Conservation (phyloP, 2,329 filamentous ascomycete genomes). For the Verticillium isaacii region DNA sequence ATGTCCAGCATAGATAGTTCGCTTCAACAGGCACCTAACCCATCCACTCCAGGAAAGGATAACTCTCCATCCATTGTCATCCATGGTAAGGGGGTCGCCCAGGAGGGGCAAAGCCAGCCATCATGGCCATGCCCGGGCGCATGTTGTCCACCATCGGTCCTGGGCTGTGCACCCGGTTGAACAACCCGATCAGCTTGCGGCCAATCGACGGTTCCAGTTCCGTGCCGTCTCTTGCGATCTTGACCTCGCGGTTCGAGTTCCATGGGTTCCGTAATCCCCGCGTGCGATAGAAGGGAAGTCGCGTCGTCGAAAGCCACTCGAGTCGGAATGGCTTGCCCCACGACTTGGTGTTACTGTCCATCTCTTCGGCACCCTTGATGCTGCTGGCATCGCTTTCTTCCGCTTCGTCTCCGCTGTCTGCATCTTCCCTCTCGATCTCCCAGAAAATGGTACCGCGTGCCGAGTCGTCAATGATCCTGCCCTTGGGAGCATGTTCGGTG, state of each 20-base stretch:
- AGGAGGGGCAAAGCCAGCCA: conserved; percentile 29
- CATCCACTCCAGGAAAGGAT: too few relatives aligned
- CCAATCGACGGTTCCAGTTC: conserved; percentile 84
- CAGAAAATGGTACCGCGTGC: conserved; percentile 95
- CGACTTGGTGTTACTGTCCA: conserved; percentile 51
- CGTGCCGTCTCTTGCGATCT: conserved; percentile 91
- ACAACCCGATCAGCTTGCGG: conserved; percentile 70
- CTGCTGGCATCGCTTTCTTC: conserved; percentile 34
- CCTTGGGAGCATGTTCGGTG: conserved; percentile 72
- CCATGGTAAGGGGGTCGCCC: conserved; percentile 27
- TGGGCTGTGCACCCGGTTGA: conserved; percentile 54
- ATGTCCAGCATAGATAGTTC: background rate
- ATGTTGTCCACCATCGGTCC: conserved; percentile 14
- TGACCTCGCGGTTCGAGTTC: conserved; percentile 94
- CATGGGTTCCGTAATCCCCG: conserved; percentile 84
- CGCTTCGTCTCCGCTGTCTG: conserved; percentile 38
- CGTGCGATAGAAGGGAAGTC: conserved; percentile 84
- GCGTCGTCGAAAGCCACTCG: conserved; percentile 80
- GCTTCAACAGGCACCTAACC: too few relatives aligned
- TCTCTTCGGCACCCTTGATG: conserved; percentile 30
- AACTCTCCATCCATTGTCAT: conserved; percentile 4
- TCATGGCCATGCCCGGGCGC: conserved; percentile 27
- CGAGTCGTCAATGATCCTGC: conserved; percentile 87
- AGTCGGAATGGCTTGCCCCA: conserved; percentile 92
- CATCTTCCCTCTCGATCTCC: conserved; percentile 69